These are phyloP conservation scores for Aspergillus kassunensis DNA, from an alignment of 495 filamentous ascomycete species.

Conservation along the genomic window DNA sequence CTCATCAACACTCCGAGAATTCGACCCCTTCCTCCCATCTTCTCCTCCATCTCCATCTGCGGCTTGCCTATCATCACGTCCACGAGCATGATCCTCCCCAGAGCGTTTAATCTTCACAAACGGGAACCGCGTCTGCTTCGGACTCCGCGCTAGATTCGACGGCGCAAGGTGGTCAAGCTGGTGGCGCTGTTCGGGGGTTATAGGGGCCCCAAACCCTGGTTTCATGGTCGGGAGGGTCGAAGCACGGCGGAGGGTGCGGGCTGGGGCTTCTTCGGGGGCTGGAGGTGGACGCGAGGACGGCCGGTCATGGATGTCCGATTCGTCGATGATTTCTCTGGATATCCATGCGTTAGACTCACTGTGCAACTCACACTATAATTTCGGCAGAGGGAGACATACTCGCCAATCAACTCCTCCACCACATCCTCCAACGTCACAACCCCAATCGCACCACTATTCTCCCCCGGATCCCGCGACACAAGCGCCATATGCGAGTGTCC, in stretches of 20 bases:
- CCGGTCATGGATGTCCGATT: not conserved
- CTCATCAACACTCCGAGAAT: no score
- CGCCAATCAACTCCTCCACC: conserved; percentile 96
- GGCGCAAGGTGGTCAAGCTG: not conserved
- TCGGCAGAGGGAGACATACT: conserved; percentile 54
- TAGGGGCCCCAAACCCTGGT: not conserved
- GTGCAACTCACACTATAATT: no score
- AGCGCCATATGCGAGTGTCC: conserved; percentile 98
- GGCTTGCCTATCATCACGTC: no score
- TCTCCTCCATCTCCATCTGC: no score
- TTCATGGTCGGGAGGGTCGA: not conserved
- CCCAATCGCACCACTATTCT: conserved; percentile 81
- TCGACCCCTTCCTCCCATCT: no score
- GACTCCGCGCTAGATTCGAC: not conserved
- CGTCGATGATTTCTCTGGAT: not conserved
- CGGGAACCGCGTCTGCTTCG: not conserved
- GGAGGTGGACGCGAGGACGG: not conserved
- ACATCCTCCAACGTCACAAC: conserved; percentile 97
- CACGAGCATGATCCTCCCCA: no score
- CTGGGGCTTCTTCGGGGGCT: not conserved
- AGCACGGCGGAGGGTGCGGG: not conserved
- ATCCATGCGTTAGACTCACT: no score
- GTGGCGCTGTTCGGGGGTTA: not conserved
- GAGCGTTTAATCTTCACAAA: conserved; percentile 4
- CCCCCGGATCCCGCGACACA: conserved; percentile 82